A percentile compares a stretch with the other conserved stretches of the same genome.
These are phyloP conservation scores for Aspergillus calidoustus DNA, from an alignment of 2,329 filamentous ascomycete species.

Conservation along the genomic window DNA sequence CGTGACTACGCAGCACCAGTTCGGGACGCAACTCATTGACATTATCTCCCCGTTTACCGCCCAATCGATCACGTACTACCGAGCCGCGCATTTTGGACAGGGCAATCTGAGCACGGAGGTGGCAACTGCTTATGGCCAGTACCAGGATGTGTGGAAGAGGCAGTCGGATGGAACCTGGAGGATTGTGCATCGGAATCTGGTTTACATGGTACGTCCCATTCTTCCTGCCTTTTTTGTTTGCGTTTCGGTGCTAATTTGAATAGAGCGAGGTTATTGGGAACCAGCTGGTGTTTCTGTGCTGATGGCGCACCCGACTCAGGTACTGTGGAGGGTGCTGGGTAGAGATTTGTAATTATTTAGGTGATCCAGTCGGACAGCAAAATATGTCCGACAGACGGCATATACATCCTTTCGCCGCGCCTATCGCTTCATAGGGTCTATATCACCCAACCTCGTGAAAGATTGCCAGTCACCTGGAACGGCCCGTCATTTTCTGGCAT, in stretches of 20 bases:
- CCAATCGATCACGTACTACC: conserved; percentile 20
- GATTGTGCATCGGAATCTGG: conserved; percentile 9
- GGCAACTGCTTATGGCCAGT: conserved; percentile 14
- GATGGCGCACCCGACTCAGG: neutral
- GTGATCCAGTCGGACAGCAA: too few relatives aligned
- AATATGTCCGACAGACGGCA: too few relatives aligned
- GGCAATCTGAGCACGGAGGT: neutral
- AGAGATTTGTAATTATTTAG: too few relatives aligned
- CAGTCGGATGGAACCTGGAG: conserved; percentile 4
- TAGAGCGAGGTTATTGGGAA: conserved; percentile 12
- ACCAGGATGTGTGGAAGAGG: conserved; percentile 10
- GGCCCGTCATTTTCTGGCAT: too few relatives aligned
- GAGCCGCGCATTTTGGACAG: conserved; percentile 19
- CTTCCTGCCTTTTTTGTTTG: neutral
- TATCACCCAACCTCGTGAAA: too few relatives aligned
- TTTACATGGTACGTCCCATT: conserved; percentile 11
- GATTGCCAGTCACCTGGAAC: too few relatives aligned
- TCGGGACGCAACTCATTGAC: conserved; percentile 21
- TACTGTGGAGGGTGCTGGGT: too few relatives aligned
- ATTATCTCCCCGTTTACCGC: conserved; percentile 12
- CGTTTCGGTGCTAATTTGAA: neutral
- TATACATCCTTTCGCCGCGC: too few relatives aligned
- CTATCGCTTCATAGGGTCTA: too few relatives aligned
- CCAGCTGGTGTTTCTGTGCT: conserved; percentile 4
- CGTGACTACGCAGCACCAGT: conserved; percentile 22